Evolutionary conservation across 768 basidiomycete species (phyloP), one percentile per base, ranked within the genome.

Genomic region (Amanita muscaria): DNA sequence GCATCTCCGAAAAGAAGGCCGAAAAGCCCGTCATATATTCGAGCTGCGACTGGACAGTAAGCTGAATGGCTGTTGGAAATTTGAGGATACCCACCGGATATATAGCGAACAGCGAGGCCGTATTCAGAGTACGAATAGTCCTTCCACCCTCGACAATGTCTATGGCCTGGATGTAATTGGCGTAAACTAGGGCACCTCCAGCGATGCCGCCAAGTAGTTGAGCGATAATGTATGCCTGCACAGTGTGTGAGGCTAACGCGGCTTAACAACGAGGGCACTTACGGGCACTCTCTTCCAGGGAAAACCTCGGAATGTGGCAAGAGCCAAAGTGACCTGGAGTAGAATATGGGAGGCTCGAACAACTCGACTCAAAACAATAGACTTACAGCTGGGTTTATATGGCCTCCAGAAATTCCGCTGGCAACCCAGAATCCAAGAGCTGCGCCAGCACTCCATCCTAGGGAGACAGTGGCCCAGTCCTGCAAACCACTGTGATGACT

Each of bases 221-320:
- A 0, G 80, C 73, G 39, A 77, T 54, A 36, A 83, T 73, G 57
- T 79, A 88, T 18, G 58, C 57, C 60, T 57, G 21, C 6, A 29
- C 23, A 22, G 30, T 18, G 23, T 14, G 9, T 44, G 40, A n/a
- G 18, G 8, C 32, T 42, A 24, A 6, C 15, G 2, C 9, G 15
- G 11, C 12, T 23, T n/a, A n/a, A n/a, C n/a, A n/a, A n/a, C n/a
- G n/a, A n/a, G n/a, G 5, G 16, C 10, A 45, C 49, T 57, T 67
- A 53, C 69, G 0, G 88, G 88, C 0, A 88, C 88, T 57, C 89
- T 89, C 51, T 69, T 72, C 81, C 83, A 83, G 0, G 88, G 84
- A 61, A 90, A 88, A 36, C 70, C 72, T 50, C 87, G 77, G 59
- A 79, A 78, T 2, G 75, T 66, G 3, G 83, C 83, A 35, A 88